These are phyloP conservation scores for Geranium rotundifolium DNA, from an alignment of 345 rosid species.

Conservation along the genomic window DNA sequence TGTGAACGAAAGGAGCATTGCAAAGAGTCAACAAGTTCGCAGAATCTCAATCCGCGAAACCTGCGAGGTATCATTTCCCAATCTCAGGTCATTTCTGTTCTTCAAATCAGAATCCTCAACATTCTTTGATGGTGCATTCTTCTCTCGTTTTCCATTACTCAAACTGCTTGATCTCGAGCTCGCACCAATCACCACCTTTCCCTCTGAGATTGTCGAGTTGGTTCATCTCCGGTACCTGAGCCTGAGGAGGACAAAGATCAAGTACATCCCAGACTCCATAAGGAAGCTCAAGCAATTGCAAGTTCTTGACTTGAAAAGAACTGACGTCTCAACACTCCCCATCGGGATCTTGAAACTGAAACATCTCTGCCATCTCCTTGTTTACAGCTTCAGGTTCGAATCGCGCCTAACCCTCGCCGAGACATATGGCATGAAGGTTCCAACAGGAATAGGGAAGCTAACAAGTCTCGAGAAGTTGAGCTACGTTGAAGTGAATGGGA, in stretches of 20 bases:
- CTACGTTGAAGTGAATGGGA: slow-evolving; percentile 3
- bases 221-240: slow-evolving; percentile 10
- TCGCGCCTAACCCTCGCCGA: not conserved
- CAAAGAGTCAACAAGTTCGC: not conserved
- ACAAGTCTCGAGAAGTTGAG: slow-evolving; percentile 3
- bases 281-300: slow-evolving; percentile 2
- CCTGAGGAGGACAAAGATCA: slow-evolving; percentile 5
- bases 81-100: slow-evolving; percentile 1
- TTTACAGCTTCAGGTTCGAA: not conserved
- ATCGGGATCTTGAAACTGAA: slow-evolving; percentile 1
- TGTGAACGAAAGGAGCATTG: not conserved
- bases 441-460: slow-evolving; percentile 5
- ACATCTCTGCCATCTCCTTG: slow-evolving; percentile 5
- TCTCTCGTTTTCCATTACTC: slow-evolving; percentile 1
- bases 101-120: not conserved
- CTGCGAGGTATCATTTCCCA: not conserved
- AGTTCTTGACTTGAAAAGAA: slow-evolving; percentile 12
- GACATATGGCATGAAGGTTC: slow-evolving; percentile 8
- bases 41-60: not conserved
- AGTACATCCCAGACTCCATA: slow-evolving; percentile 5
- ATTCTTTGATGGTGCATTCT: not conserved
- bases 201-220: not conserved
- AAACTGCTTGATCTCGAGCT: slow-evolving; percentile 7
- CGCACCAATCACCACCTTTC: slow-evolving; percentile 4
- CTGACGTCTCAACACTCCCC: slow-evolving; percentile 5